Evolutionary conservation across 768 basidiomycete species (phyloP).

Genomic region (Lactarius akahatsu): DNA sequence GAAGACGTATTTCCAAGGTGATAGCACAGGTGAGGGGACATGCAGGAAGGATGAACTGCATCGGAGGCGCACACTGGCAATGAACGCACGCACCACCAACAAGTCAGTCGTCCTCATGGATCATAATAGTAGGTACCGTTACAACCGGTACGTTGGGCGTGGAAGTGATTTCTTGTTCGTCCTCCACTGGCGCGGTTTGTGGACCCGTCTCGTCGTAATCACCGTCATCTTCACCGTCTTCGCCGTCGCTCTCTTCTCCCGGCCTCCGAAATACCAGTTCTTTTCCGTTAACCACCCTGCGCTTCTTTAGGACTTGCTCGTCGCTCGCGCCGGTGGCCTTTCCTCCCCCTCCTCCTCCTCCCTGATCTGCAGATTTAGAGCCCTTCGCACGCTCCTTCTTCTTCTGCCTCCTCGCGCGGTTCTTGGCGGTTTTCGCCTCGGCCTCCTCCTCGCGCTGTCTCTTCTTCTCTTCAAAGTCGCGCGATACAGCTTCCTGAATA

Average conservation of each 20-base stretch:
- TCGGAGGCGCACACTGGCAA: neutral
- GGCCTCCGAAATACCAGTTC: slow-evolving; percentile 60
- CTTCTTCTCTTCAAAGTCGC: slow-evolving; percentile 75
- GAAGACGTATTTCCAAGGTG: neutral
- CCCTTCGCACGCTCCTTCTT: slow-evolving; percentile 74
- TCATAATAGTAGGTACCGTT: slow-evolving; percentile 42
- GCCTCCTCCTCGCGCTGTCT: slow-evolving; percentile 66
- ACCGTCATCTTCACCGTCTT: slow-evolving; percentile 32
- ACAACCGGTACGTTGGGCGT: slow-evolving; percentile 32
- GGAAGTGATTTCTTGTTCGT: slow-evolving; percentile 10
- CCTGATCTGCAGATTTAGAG: slow-evolving; percentile 32
- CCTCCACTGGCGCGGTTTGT: slow-evolving; percentile 23
- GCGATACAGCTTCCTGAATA: slow-evolving; percentile 63
- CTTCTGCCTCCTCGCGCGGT: slow-evolving; percentile 90
- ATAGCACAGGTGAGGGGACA: neutral
- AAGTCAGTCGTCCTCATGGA: slow-evolving; percentile 52
- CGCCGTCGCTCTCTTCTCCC: slow-evolving; percentile 50
- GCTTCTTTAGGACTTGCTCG: slow-evolving; percentile 65
- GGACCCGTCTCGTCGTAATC: slow-evolving; percentile 32
- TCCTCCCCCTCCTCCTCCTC: slow-evolving; percentile 25
- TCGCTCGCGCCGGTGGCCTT: slow-evolving; percentile 33
- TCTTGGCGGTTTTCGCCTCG: slow-evolving; percentile 92
- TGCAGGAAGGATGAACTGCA: neutral
- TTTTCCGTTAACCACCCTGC: slow-evolving; percentile 76
- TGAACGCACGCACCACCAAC: slow-evolving; percentile 11